Base-by-base conservation (phyloP, 371 early-diverging fungal genomes). In the Funneliformis caledonium region DNA sequence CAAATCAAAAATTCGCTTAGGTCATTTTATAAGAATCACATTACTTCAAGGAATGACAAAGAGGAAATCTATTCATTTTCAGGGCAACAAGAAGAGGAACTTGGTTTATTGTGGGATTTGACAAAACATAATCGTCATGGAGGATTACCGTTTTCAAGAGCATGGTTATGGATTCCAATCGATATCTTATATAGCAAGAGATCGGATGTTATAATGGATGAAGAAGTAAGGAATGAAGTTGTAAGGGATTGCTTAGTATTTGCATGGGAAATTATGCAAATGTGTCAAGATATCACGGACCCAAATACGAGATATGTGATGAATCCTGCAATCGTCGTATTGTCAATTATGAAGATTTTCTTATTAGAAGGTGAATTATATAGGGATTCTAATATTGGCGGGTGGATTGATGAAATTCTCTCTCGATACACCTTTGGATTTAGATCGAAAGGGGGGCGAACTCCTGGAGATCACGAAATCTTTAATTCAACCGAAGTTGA, bases 321-420 rank as follows among this genome's bases (percentile, higher is more conserved):
- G 19, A 42, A 79, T 33, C 80, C 80, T 16, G 43, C 37, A 12
- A 59, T 70, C 31, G 42, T 56, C 8, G 50, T 70, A 33, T n/a
- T 79, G 59, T 79, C 80, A 7, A 16, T 79, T 3, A 79, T 79
- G 80, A 79, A 79, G n/a, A 70, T 79, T 10, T 79, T 79, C 47
- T 37, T 79, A 26, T 60, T 79, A 42, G 72, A 79, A 33, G 80
- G 72, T 2, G 80, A 79, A 70, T n/a, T 79, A 45, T 79, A 79
- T 70, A 47, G 72, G n/a, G 33, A 42, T 59, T 42, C 72, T 33
- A 14, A 56, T 26, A 52, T 70, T 70, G 52, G 70, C 22, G 4
- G 9, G 37, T 70, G 26, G 72, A 79, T 79, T 33, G 80, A 79
- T 42, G 22, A 70, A 43, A 50, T 79, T 43, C 11, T 79, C 37